Evolutionary conservation across 73 alveolate genomes (phyloP), one percentile per base, ranked within the genome.

Genomic region (Effrenium voratum): DNA sequence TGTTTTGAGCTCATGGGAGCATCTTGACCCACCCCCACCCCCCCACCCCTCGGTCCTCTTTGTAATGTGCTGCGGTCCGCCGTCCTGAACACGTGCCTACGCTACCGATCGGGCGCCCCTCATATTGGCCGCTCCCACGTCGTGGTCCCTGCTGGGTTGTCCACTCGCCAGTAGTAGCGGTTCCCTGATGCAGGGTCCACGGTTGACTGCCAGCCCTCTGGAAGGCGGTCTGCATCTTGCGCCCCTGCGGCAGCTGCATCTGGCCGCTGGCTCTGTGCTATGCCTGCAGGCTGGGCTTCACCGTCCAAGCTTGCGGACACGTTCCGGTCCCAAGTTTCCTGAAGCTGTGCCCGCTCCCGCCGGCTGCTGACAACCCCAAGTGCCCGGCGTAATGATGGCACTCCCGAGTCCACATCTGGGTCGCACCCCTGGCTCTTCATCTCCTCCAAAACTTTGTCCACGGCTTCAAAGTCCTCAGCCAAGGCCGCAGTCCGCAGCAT

Each of bases 81-180:
- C n/a, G n/a, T n/a, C n/a, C n/a, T n/a, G n/a, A n/a, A n/a, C n/a
- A n/a, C n/a, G n/a, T n/a, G n/a, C n/a, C n/a, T n/a, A n/a, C n/a
- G n/a, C n/a, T n/a, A n/a, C n/a, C n/a, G n/a, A n/a, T n/a, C n/a
- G n/a, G n/a, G n/a, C n/a, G n/a, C n/a, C n/a, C n/a, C n/a, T 52
- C 49, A 82, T 2, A 34, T 82, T 19, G 92, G 92, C 34, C 92
- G 38, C n/a, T 46, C 73, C 92, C 92, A 82, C 50, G 92, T 82
- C 28, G 75, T 50, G 28, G 92, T 82, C 26, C 49, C 49, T 2
- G 72, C 36, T 10, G 92, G 92, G 41, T 82, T 41, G 41, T 43
- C 50, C 46, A 82, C 46, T 26, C 49, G 46, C 92, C 92, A 82
- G 49, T 82, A 82, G 28, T 82, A 82, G 13, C 40, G 40, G 10